Base-by-base conservation (phyloP, 2,329 filamentous ascomycete genomes). In the Xylariales sp. region DNA sequence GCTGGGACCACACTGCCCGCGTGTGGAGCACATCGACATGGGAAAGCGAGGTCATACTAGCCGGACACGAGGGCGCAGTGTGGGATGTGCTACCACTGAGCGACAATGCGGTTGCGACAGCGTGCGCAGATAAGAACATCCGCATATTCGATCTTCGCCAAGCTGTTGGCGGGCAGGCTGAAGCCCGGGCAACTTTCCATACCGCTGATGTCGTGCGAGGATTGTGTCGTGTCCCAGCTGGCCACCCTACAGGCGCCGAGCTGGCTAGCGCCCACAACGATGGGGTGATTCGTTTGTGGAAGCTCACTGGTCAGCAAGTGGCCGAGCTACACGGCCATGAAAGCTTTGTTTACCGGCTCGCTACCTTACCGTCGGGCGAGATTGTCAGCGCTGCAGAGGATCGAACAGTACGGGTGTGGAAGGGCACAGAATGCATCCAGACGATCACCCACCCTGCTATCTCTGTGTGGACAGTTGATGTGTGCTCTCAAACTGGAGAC, bases 371-470 rank as follows among this genome's bases (percentile, higher is more conserved):
- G 0, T 82, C 85, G 0, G 91, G 91, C 5, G 89, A 96, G 56
- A 70, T 98, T 20, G 85, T 94, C 33, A 97, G 91, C 60, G 81
- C 88, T 2, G 89, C 89, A 14, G 93, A 98, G 62, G 93, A 98
- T 62, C 79, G 93, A n/a, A 96, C 93, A 0, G 79, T 95, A 23
- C 78, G 88, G 37, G 70, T 98, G 56, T 98, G 94, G 93, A 83
- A 77, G 49, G 86, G 84, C 30, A 76, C 70, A 12, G 74, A 89
- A 40, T 97, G 91, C 57, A 66, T 95, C 31, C 93, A 98, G 62
- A 96, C 91, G 27, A 97, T 98, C 47, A 96, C 91, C 1, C 89
- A 96, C 54, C 93, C 93, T 10, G 93, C 93, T 8, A 94, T 97
- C 39, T 97, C 91, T 0, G 90, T 98, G 5, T 98, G 93, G 93